Evolutionary conservation across 2,329 filamentous ascomycete genomes (phyloP).

Genomic region (Fusarium citri): DNA sequence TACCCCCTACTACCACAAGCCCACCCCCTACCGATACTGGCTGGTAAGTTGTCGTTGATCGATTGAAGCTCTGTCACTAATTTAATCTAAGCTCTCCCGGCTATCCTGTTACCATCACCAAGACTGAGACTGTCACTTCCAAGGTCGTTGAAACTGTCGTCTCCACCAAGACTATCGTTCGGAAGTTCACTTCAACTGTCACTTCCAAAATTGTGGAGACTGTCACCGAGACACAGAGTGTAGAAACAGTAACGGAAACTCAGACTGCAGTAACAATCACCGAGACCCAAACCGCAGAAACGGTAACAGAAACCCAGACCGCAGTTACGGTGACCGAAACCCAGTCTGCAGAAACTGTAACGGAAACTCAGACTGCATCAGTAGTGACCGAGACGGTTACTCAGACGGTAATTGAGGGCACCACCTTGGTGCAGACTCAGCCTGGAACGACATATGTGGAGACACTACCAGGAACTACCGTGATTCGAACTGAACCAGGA

Average conservation of each 20-base stretch:
- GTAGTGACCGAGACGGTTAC: neutral
- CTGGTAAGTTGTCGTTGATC: constrained; percentile 6
- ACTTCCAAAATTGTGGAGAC: neutral
- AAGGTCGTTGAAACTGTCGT: constrained; percentile 12
- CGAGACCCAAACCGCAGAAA: neutral
- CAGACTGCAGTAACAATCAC: neutral
- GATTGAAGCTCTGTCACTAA: neutral
- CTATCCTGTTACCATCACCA: neutral
- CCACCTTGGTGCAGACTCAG: constrained; percentile 15
- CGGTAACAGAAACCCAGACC: neutral
- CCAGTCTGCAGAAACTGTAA: constrained; percentile 2
- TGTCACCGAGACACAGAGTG: neutral
- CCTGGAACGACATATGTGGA: neutral
- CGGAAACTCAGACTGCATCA: constrained; percentile 1
- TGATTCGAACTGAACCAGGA: constrained; percentile 6
- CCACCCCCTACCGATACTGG: constrained; percentile 6
- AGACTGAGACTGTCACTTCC: constrained; percentile 4
- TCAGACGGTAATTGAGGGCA: constrained; percentile 1
- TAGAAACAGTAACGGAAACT: constrained; percentile 2
- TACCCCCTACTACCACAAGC: constrained; percentile 8
- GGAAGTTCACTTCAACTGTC: neutral
- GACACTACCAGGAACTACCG: neutral
- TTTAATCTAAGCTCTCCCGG: constrained; percentile 6
- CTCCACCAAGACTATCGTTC: neutral
- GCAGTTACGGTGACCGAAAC: neutral